These are phyloP conservation scores for Papilionanthe hybrid DNA, from an alignment of 116 monocot genomes.

Conservation along the genomic window DNA sequence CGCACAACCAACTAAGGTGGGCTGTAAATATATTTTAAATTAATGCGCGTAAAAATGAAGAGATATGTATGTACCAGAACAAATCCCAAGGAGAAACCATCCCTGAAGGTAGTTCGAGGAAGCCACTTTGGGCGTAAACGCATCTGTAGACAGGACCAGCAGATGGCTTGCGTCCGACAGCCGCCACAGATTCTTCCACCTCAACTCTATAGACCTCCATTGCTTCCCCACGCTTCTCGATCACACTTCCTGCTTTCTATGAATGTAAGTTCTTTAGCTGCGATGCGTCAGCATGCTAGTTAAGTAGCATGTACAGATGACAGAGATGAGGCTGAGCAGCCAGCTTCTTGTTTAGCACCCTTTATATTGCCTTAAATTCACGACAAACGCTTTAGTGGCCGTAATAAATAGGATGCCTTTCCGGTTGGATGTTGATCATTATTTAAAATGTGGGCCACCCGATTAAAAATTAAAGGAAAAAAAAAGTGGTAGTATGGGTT, in stretches of 20 bases:
- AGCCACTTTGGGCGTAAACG: conserved; percentile 75
- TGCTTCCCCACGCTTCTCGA: background rate
- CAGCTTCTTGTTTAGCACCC: background rate
- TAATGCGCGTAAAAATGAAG: no score
- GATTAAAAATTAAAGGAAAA: no score
- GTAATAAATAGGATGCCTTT: background rate
- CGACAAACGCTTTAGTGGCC: background rate
- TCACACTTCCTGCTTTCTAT: background rate
- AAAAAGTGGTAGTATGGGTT: no score
- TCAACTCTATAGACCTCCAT: conserved; percentile 67
- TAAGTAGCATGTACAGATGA: background rate
- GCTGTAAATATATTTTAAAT: no score
- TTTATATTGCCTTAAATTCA: background rate
- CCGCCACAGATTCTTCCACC: conserved; percentile 62
- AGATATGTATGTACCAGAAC: conserved; percentile 46
- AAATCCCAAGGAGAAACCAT: conserved; percentile 85
- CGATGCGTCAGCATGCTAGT: background rate
- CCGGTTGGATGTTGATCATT: no score
- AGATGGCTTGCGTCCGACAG: conserved; percentile 48
- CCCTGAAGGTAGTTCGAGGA: conserved; percentile 42
- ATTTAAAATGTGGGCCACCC: no score
- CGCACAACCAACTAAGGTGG: no score
- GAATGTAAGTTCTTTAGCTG: background rate
- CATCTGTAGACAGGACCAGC: conserved; percentile 77
- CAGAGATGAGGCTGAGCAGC: background rate